Base-by-base conservation (phyloP, 163 green algal species). In the Scenedesmus sp. region DNA sequence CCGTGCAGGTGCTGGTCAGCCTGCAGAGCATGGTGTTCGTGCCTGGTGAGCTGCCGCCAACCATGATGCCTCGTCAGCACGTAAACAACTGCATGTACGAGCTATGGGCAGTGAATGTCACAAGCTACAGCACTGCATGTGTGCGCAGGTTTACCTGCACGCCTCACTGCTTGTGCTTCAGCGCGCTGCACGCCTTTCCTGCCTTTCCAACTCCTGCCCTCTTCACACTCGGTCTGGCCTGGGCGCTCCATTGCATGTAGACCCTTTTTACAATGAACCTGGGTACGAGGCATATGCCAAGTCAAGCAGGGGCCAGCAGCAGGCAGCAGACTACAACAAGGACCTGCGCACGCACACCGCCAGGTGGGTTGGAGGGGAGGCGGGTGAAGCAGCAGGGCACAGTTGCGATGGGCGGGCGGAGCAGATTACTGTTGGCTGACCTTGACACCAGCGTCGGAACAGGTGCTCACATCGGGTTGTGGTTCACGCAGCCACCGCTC, bases 191-290 rank as follows among this genome's bases (percentile, higher is more conserved):
- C 10, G 7, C 10, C 46, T 56, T 56, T 56, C 10, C 7, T 56
- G 7, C 56, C 56, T 68, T 68, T 68, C 49, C 15, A 56, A 13
- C 49, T 56, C 12, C 49, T 56, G 15, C 12, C 49, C 15, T 12
- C 49, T 20, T 20, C 49, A 68, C 26, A 16, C 24, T 26, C 18
- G 26, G 15, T 13, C 56, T 26, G 56, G 15, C 56, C 16, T 76
- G 65, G 6, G 30, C 30, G 1, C 26, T 76, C 2, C 9, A 9
- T 26, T n/a, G 13, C 24, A 1, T 40, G 35, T 94, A 0, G 93
- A 98, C 91, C 97, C 97, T 7, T 99, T 96, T 93, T 99, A 95
- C 95, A 99, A 99, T 81, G 97, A 99, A 89, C 95, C 97, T 0
- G 97, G 96, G 15, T 96, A 95, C 44, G 93, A 96, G 88, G 22